Conservation (phyloP, 2,329 filamentous ascomycete species). For the Neonectria hederae region DNA sequence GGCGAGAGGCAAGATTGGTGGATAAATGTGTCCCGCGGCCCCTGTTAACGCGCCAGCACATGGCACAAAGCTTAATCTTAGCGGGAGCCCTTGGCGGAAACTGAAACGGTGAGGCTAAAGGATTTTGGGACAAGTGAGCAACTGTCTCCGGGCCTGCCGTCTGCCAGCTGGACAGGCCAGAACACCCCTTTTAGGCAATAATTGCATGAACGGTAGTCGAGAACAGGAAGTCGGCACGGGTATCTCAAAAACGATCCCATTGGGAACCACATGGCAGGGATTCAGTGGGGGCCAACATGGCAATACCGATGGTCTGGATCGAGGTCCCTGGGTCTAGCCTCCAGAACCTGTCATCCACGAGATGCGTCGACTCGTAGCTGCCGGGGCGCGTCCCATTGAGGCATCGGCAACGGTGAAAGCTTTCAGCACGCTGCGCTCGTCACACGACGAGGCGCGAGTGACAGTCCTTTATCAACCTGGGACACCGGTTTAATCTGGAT, state of each 20-base stretch:
- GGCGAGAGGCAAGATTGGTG: conserved; percentile 4
- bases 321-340: not conserved
- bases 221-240: not conserved
- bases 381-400: not conserved
- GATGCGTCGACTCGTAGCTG: not conserved
- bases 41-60: not conserved
- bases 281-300: not conserved
- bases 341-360: not conserved
- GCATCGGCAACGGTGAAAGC: not conserved
- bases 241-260: not conserved
- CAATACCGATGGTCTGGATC: conserved; percentile 14
- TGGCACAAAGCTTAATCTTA: not conserved
- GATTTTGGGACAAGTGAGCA: not conserved
- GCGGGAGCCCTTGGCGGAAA: not conserved
- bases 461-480: not conserved
- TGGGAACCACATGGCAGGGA: not conserved
- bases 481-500: not conserved
- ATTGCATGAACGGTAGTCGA: not conserved
- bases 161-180: not conserved
- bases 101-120: not conserved
- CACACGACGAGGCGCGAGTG: not conserved
- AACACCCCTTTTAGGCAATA: not conserved
- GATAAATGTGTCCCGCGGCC: not conserved
- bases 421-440: not conserved
- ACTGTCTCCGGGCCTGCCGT: not conserved